A percentile compares a stretch with the other conserved stretches of the same genome.
Conservation (phyloP, 129 eudicot genomes). For the Rutidosis leptorrhynchoides region DNA sequence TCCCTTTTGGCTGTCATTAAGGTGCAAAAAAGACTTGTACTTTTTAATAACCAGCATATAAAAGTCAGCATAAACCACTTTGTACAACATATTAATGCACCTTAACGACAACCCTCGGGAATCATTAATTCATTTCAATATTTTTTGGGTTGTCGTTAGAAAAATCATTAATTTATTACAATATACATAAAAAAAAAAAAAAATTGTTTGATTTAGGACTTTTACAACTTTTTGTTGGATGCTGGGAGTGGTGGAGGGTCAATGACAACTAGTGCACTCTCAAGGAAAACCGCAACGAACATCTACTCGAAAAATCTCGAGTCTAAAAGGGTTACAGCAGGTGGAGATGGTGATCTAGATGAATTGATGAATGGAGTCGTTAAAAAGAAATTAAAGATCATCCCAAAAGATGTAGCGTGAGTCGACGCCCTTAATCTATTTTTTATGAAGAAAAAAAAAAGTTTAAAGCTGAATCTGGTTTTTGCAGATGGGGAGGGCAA, state of each 20-base stretch:
- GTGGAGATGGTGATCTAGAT: conserved; percentile 26
- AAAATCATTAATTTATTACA: no score
- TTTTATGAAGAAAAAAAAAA: not conserved
- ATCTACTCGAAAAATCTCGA: conserved; percentile 39
- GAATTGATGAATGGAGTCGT: conserved; percentile 47
- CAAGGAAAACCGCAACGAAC: conserved; percentile 7
- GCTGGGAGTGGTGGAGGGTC: conserved; percentile 19
- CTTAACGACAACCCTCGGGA: no score
- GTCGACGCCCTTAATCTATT: conserved; percentile 13
- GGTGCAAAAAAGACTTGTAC: no score
- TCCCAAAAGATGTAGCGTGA: conserved; percentile 40
- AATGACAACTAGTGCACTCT: conserved; percentile 12
- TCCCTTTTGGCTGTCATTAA: no score
- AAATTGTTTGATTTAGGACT: conserved; percentile 37
- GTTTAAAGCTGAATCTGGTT: not conserved
- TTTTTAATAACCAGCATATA: no score
- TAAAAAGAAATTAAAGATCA: conserved; percentile 43
- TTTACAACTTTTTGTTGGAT: conserved; percentile 54
- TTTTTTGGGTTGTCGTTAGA: no score
- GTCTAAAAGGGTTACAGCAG: conserved; percentile 24
- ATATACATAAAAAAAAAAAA: not conserved
- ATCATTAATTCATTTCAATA: no score
- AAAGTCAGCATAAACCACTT: no score
- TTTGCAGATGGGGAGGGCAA: conserved; percentile 51
- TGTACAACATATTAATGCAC: no score